Evolutionary conservation across 306 rosid genomes (phyloP), one percentile per base, ranked within the genome.

Genomic region (Morella rubra): DNA sequence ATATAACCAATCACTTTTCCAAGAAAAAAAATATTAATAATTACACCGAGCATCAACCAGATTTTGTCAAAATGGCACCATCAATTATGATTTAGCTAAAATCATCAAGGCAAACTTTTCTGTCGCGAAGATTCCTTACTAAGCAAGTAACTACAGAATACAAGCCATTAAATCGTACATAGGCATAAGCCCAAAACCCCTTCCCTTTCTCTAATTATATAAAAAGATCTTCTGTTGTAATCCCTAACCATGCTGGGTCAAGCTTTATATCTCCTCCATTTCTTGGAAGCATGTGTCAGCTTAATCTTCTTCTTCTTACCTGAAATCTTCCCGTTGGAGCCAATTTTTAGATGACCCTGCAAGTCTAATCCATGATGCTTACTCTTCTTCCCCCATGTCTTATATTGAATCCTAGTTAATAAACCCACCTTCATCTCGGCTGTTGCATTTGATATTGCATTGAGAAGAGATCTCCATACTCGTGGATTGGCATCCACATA

Each of bases 341-440:
- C 91, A 62, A 85, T 73, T 19, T 75, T 76, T 32, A 85, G 55
- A 53, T 22, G 18, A 16, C 85, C 85, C 18, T 46, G 64, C 70
- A 79, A 71, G 56, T 69, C 74, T 73, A 81, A 50, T 56, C 78
- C 78, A 16, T 79, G 86, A 54, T 58, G 85, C 82, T 81, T 84
- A 80, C 88, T 85, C 85, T 53, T 88, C 46, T 84, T 76, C 20
- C 91, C 91, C 88, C 82, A 84, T 46, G 88, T 88, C 81, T 77
- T 85, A 81, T 77, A 85, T 8, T 59, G 76, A 46, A 85, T 6
- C 73, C 76, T 69, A 32, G 86, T 81, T 42, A 14, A 41, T 40
- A 88, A 41, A 55, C 75, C 72, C 49, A 67, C 88, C 81, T 75
- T 80, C 74, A 88, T 59, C 76, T 81, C 88, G 2, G 79, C 79